A percentile compares a stretch with the other conserved stretches of the same genome.
Conservation (phyloP, 2,329 filamentous ascomycete genomes). For the Aspergillus melleus region DNA sequence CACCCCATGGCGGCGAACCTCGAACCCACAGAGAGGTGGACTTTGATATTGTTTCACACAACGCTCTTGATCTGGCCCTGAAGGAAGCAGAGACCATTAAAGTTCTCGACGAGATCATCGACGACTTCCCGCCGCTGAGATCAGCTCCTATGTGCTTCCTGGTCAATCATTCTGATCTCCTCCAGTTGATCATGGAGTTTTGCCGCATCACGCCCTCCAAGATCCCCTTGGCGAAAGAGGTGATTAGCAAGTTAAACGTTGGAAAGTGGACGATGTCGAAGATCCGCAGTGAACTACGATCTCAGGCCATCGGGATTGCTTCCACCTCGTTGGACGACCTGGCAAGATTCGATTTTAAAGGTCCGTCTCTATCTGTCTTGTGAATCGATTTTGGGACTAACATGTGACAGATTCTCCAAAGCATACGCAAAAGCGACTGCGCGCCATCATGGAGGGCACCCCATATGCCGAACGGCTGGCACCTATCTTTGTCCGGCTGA, state of each 20-base stretch:
- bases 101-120: conserved; percentile 86
- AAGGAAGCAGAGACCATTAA: conserved; percentile 95
- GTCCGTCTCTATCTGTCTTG: conserved; percentile 50
- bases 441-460: conserved; percentile 55
- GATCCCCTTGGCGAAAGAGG: conserved; percentile 73
- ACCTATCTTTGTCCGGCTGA: conserved; percentile 71
- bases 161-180: conserved; percentile 81
- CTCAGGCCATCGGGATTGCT: conserved; percentile 76
- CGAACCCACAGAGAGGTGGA: conserved; percentile 84
- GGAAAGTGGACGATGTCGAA: conserved; percentile 78
- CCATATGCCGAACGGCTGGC: conserved; percentile 53
- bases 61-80: conserved; percentile 76
- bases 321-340: conserved; percentile 90
- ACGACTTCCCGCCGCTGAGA: conserved; percentile 73
- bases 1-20: conserved; percentile 75
- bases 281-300: conserved; percentile 77
- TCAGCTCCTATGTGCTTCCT: conserved; percentile 80
- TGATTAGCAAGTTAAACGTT: conserved; percentile 83
- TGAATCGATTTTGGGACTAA: conserved; percentile 54
- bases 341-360: conserved; percentile 85
- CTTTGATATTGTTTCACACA: conserved; percentile 89
- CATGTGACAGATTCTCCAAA: conserved; percentile 66
- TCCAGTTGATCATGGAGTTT: conserved; percentile 86
- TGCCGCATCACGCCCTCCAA: conserved; percentile 74
- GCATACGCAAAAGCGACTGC: conserved; percentile 67